Evolutionary conservation across 352 stramenopile species (phyloP), one percentile per base, ranked within the genome.

Genomic region (Hyaloperonospora arabidopsidis): DNA sequence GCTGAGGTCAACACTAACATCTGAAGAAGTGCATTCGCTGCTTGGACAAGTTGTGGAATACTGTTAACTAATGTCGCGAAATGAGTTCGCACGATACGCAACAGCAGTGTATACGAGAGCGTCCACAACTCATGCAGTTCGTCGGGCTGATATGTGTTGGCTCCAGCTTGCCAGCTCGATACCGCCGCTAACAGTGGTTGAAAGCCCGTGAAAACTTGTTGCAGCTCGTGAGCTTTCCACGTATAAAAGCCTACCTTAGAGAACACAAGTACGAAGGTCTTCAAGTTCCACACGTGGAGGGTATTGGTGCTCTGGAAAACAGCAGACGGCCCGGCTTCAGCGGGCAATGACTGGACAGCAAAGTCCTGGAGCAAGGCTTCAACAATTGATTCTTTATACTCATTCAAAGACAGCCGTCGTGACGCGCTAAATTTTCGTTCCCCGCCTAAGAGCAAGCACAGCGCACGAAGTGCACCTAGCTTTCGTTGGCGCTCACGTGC

Each of bases 211-310:
- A 92, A 84, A 22, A 85, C 57, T 19, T 85, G 70, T n/a, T 79
- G 68, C 25, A 94, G 59, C 52, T 94, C 81, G 22, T 81, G 61
- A 0, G 62, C 65, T 63, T 86, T 83, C 84, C 84, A 92, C 15
- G 78, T 74, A 52, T 92, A 93, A 18, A 89, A 57, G 50, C 92
- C 84, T 0, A 77, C 63, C 47, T 89, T 94, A 57, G 68, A 83
- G 46, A 87, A 91, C 34, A 87, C 63, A 5, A 86, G 61, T 44
- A 77, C 73, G 22, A 92, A 84, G 5, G 67, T 68, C 32, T 78
- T 74, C 35, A 89, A 60, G 13, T 72, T 87, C 67, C 67, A 86
- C 12, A 83, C 49, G 4, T 59, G 63, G 15, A 83, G 46, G 19
- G 13, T 36, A 48, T 44, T 41, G 39, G 19, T 11, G 25, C 13